Evolutionary conservation across 768 basidiomycete genomes (phyloP).

Genomic region (Dacryopinax primogenitus): DNA sequence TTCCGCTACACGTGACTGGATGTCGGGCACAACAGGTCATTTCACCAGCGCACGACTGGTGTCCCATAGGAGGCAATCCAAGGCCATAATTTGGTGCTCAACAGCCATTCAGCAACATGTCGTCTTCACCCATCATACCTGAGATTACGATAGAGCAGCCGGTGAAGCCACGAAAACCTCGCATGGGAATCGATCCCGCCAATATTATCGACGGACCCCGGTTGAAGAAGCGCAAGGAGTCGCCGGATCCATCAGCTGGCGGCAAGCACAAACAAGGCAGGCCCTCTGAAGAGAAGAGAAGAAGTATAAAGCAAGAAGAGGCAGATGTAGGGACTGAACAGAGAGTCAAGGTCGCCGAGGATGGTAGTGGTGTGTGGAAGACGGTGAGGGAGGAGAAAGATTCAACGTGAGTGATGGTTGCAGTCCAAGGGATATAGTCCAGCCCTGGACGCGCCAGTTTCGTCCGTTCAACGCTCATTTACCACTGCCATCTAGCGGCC

Average conservation of each 20-base stretch:
- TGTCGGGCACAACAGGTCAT: not conserved
- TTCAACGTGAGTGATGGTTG: slow-evolving; percentile 4
- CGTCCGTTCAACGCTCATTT: slow-evolving; percentile 9
- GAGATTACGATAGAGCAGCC: not conserved
- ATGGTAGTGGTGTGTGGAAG: not conserved
- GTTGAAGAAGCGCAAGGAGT: slow-evolving; percentile 10
- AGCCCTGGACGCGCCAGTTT: not conserved
- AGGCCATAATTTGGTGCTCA: not conserved
- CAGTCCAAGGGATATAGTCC: not conserved
- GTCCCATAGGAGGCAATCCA: not conserved
- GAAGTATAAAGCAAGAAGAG: slow-evolving; percentile 1
- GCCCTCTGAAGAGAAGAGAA: slow-evolving; percentile 8
- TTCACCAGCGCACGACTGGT: not conserved
- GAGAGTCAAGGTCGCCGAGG: not conserved
- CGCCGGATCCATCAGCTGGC: slow-evolving; percentile 3
- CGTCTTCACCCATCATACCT: not conserved
- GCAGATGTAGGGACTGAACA: slow-evolving; percentile 1
- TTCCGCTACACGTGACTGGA: slow-evolving; percentile 1
- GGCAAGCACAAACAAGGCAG: slow-evolving; percentile 1
- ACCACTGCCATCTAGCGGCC: not conserved
- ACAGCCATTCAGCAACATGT: not conserved
- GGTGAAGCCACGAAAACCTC: slow-evolving; percentile 4
- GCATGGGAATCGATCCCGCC: slow-evolving; percentile 8
- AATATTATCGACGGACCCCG: slow-evolving; percentile 9
- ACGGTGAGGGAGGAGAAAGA: slow-evolving; percentile 7